Evolutionary conservation across 2,329 filamentous ascomycete species (phyloP), one percentile per base, ranked within the genome.

Genomic region (Fusarium sarcochroum): DNA sequence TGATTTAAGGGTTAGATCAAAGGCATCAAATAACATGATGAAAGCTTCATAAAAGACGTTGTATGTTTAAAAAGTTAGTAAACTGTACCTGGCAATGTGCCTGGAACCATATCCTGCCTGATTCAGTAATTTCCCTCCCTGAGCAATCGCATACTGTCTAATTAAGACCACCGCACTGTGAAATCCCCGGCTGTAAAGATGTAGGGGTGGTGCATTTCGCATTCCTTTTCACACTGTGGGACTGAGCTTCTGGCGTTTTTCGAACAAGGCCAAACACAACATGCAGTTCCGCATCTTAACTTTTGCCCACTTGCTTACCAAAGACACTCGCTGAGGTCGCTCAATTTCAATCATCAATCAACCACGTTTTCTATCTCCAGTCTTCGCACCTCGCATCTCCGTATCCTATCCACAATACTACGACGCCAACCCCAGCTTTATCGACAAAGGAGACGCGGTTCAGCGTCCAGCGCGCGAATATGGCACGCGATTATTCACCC

Each of bases 401-500:
- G 30, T 18, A 38, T 20, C 6, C 23, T 30, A 30, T 30, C 25
- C 35, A 30, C 27, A 49, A 44, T 15, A 44, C n/a, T 30, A n/a
- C 49, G 34, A 62, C 70, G 37, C 34, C 50, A 38, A 34, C 55
- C 13, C 38, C 44, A 30, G 10, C 49, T 58, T 57, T 30, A 50
- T 64, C 51, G 32, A 68, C 41, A 50, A 54, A 56, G 46, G 42
- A 68, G 69, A 74, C 73, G 71, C 73, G 73, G 52, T 47, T 57
- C 51, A 20, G 62, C 41, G 53, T 55, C 62, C 58, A 37, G 34
- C 34, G 70, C 74, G 75, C 75, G 56, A 72, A 67, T 57, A 80
- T 80, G 79, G 75, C 77, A 61, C 77, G 76, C 70, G 74, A 76
- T 53, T 79, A 76, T 56, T 79, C 79, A 30, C 79, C 79, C 37